phyloP scores from a whole-genome alignment of 768 basidiomycete genomes.

The Mycena venus region DNA sequence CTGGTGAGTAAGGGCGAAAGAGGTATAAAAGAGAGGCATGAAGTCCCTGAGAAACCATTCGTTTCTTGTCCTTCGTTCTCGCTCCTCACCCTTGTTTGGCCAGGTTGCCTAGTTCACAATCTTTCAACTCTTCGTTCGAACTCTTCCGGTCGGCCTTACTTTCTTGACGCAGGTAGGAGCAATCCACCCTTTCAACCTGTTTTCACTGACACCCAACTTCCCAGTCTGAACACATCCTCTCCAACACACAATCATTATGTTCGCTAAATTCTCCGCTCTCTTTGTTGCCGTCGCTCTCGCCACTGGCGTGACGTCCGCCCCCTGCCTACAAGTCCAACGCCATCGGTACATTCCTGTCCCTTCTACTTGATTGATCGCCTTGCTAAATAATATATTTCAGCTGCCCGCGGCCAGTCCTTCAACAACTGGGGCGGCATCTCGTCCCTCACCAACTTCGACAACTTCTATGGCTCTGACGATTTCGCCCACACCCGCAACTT shows the following conservation, averaged over 20 bases:
- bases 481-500: conserved; percentile 54
- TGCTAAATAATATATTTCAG: conserved; percentile 9
- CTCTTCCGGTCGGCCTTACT: conserved; percentile 40
- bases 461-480: conserved; percentile 60
- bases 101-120: conserved; percentile 51
- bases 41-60: conserved; percentile 11
- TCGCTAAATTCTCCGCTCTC: conserved; percentile 49
- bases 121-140: conserved; percentile 38
- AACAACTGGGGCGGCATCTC: conserved; percentile 34
- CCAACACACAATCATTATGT: conserved; percentile 47
- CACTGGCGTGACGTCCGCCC: conserved; percentile 43
- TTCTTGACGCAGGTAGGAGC: conserved; percentile 42
- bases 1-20: neutral
- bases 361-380: neutral
- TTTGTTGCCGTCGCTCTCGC: conserved; percentile 46
- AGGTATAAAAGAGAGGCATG: conserved; percentile 24
- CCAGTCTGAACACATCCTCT: conserved; percentile 36
- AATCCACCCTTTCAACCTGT: neutral
- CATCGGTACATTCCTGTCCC: conserved; percentile 18
- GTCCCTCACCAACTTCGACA: conserved; percentile 53
- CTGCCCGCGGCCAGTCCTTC: conserved; percentile 33
- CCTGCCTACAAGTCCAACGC: conserved; percentile 37
- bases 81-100: conserved; percentile 45
- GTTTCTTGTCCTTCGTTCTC: conserved; percentile 45
- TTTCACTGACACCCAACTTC: neutral